Evolutionary conservation across 352 stramenopile species (phyloP).

Genomic region (Phytophthora multivora): DNA sequence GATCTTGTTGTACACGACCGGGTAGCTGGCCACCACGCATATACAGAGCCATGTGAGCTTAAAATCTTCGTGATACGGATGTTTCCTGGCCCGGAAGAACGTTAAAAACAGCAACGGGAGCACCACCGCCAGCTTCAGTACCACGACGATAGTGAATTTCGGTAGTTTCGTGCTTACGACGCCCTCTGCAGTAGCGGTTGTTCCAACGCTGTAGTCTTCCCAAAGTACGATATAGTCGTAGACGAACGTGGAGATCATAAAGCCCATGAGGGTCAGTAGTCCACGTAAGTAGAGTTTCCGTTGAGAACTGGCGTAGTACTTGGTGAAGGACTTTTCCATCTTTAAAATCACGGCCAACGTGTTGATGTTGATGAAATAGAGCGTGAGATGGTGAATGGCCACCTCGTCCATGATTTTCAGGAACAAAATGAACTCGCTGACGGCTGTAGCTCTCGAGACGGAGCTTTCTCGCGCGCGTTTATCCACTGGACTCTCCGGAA

Average conservation of each 20-base stretch:
- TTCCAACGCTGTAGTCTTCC: conserved; percentile 50
- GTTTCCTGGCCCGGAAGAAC: conserved; percentile 68
- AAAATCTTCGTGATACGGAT: conserved; percentile 62
- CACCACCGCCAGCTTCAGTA: conserved; percentile 67
- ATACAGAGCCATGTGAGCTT: conserved; percentile 79
- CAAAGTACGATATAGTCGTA: conserved; percentile 83
- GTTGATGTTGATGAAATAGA: conserved; percentile 86
- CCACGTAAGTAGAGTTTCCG: conserved; percentile 65
- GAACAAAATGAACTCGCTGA: conserved; percentile 80
- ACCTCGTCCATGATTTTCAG: conserved; percentile 85
- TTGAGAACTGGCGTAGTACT: conserved; percentile 81
- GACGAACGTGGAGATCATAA: conserved; percentile 68
- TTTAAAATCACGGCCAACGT: conserved; percentile 68
- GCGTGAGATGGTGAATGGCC: conserved; percentile 75
- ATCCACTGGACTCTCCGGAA: conserved; percentile 37
- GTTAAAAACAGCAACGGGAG: conserved; percentile 66
- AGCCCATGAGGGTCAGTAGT: conserved; percentile 62
- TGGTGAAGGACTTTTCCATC: conserved; percentile 81
- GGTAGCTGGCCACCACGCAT: conserved; percentile 61
- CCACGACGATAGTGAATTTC: conserved; percentile 73
- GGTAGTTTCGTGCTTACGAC: conserved; percentile 39
- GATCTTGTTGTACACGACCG: conserved; percentile 83
- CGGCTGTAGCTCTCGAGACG: conserved; percentile 50
- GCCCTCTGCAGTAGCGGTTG: conserved; percentile 24
- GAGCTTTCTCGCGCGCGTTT: conserved; percentile 60